Base-by-base conservation (phyloP, 108 stramenopile genomes). In the Asterionellopsis glacialis region DNA sequence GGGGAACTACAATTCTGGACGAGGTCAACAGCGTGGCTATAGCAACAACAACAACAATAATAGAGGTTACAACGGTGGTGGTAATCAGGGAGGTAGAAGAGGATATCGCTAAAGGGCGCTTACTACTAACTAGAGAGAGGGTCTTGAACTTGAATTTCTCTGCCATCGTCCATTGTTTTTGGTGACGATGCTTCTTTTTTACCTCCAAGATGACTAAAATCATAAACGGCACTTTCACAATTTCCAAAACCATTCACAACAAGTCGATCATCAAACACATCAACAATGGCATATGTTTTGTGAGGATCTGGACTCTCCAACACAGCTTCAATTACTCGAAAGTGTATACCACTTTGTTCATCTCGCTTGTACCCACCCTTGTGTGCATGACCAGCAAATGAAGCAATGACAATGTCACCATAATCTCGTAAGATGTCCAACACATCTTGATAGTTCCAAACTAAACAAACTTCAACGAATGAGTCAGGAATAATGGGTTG, bases 381-480 rank as follows among this genome's bases (percentile, higher is more conserved):
- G 72, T 93, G 91, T 0, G 88, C 88, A 63, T 93, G 91, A 40
- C 88, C 91, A 0, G 83, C 66, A 51, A 90, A 84, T 10, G 75
- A 77, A n/a, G 81, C 80, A 24, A 83, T 64, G 2, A 93, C 80
- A 15, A 82, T 70, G 70, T 88, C 84, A 7, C 50, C 55, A 39
- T 73, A 84, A 43, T 66, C 59, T 56, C 85, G 56, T 42, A 93
- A 55, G 12, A 88, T 51, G 9, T 41, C 25, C 40, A 93, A 60
- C 1, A 93, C 76, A 11, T 81, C 67, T 1, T 76, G 63, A 53
- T 93, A 93, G 63, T 93, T 93, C 84, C 88, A 90, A 6, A 88
- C 68, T 0, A 93, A 41, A 68, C 87, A 88, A 0, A 87, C 76
- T 11, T 73, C 77, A 55, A 61, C 69, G 19, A 73, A 73, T 0